These are phyloP conservation scores for Margaritispora aquatica DNA, from an alignment of 495 filamentous ascomycete genomes.

Conservation along the genomic window DNA sequence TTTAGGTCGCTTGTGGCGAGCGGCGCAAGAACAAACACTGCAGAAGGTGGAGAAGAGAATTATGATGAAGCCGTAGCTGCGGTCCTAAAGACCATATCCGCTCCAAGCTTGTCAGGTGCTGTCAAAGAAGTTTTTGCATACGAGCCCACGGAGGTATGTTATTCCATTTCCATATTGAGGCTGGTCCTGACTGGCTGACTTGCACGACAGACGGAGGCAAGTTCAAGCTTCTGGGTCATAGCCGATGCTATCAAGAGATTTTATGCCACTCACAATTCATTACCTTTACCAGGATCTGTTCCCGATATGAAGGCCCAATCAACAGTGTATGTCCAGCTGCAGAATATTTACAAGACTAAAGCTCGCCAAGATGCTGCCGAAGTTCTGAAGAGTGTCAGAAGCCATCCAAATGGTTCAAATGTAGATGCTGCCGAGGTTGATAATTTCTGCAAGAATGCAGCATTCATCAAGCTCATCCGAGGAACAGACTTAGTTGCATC, in stretches of 20 bases:
- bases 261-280: constrained; percentile 57
- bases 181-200: background rate
- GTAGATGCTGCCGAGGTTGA: constrained; percentile 77
- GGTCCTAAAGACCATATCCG: constrained; percentile 75
- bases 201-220: constrained; percentile 26
- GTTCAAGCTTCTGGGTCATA: constrained; percentile 80
- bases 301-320: constrained; percentile 99
- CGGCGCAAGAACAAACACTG: constrained; percentile 61
- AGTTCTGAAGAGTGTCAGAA: constrained; percentile 63
- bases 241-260: constrained; percentile 74
- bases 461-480: constrained; percentile 78
- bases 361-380: constrained; percentile 74
- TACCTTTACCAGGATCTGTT: constrained; percentile 81
- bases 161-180: background rate
- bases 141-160: constrained; percentile 37
- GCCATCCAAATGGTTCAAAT: constrained; percentile 42
- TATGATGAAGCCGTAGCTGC: constrained; percentile 88
- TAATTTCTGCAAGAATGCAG: constrained; percentile 91
- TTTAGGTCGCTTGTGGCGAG: constrained; percentile 65
- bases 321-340: constrained; percentile 82
- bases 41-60: constrained; percentile 94
- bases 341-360: constrained; percentile 91
- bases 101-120: constrained; percentile 56
- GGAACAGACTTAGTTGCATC: constrained; percentile 34
- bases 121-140: constrained; percentile 76